A percentile compares a stretch with the other conserved stretches of the same genome.
Evolutionary conservation across 75 land plant species (phyloP).

Genomic region (Sequoia sempervirens): DNA sequence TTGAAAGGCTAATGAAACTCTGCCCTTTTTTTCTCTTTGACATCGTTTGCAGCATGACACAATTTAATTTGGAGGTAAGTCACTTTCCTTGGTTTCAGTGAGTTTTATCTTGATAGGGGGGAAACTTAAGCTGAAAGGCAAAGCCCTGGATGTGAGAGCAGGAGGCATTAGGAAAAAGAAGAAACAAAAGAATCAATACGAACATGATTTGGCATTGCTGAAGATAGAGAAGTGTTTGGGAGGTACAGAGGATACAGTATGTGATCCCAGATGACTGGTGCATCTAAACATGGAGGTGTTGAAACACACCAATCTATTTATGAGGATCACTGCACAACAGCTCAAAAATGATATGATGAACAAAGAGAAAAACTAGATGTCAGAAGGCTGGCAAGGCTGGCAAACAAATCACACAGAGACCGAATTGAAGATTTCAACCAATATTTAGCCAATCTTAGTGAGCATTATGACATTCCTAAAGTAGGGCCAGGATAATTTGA

Average conservation of each 20-base stretch:
- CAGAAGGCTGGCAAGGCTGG: constrained; percentile 54
- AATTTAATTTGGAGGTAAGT: too few relatives aligned
- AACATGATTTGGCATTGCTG: constrained; percentile 3
- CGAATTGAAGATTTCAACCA: constrained; percentile 88
- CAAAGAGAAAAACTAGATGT: constrained; percentile 61
- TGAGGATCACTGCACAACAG: constrained; percentile 79
- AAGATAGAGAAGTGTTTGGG: background rate
- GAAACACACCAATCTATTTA: constrained; percentile 27
- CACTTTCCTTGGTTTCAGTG: too few relatives aligned
- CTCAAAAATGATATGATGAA: constrained; percentile 79
- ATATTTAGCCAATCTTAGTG: constrained; percentile 89
- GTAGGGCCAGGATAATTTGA: constrained; percentile 79
- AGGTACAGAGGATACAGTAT: background rate
- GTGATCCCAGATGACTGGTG: constrained; percentile 6
- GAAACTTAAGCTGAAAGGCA: constrained; percentile 93
- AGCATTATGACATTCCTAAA: constrained; percentile 95
- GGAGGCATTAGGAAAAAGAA: constrained; percentile 76
- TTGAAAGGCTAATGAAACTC: too few relatives aligned
- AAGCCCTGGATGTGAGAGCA: constrained; percentile 79
- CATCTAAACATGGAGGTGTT: constrained; percentile 25
- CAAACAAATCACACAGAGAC: constrained; percentile 84
- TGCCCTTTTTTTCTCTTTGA: too few relatives aligned
- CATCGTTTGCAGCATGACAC: too few relatives aligned
- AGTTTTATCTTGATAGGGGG: constrained; percentile 48
- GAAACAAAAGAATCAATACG: constrained; percentile 48